Evolutionary conservation across 148 eudicot species (phyloP), one percentile per base, ranked within the genome.

Genomic region (Heliosperma pusillum): DNA sequence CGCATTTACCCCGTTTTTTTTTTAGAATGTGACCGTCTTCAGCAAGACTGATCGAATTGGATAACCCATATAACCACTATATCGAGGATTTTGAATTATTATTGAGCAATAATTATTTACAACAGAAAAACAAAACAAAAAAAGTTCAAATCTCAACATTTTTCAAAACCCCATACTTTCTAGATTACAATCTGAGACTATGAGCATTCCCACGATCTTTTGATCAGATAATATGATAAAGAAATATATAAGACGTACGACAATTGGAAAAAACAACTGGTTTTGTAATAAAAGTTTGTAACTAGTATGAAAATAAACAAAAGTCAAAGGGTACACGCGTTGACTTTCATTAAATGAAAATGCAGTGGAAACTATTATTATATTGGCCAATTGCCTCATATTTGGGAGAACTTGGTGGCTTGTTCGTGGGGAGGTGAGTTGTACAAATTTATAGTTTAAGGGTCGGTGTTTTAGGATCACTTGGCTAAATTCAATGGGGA

Each of bases 361-460:
- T 70, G 30, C 29, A 69, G 70, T 40, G 21, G 11, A 24, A 40
- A 2, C 5, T 50, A 53, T 52, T 27, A 10, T 17, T 30, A 4
- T 10, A 13, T 59, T 36, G 24, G 0, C 29, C 10, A 11, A n/a
- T 67, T 78, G 30, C 11, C 25, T 10, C 36, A 4, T 15, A 26
- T 33, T 61, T 26, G 57, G 19, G 45, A 47, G 11, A 26, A 44
- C 16, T 44, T 57, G 47, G 75, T 59, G 74, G 44, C 71, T 77
- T 64, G 80, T 77, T 63, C 75, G 68, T 77, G 64, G 76, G 71
- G 33, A 71, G 17, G 79, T 77, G 80, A 60, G 75, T 60, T 21
- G 19, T 19, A 15, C 52, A 13, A 71, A 19, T 20, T 66, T 21
- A 5, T 53, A 64, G 57, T 64, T 64, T 64, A 71, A 50, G 79